Conservation (phyloP, 2,329 filamentous ascomycete genomes). For the Paraphaeosphaeria sporulosa region DNA sequence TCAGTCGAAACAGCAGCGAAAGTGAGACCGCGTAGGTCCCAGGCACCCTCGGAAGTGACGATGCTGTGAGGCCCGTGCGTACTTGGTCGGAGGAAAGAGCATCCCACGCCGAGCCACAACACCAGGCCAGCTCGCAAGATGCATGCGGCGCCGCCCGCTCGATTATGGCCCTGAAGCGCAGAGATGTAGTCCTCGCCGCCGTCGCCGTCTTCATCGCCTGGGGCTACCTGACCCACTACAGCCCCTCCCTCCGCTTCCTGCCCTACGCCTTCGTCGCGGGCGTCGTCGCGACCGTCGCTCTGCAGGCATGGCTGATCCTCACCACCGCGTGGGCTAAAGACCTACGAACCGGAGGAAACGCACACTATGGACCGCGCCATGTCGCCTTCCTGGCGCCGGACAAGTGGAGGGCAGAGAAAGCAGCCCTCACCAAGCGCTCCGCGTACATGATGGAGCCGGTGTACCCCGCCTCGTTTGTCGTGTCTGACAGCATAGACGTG, state of each 20-base stretch:
- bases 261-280: slow-evolving; percentile 85
- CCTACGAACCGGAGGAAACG: slow-evolving; percentile 50
- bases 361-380: slow-evolving; percentile 51
- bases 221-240: slow-evolving; percentile 84
- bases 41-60: not conserved
- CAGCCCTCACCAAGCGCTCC: slow-evolving; percentile 69
- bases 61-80: slow-evolving; percentile 1
- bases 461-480: slow-evolving; percentile 75
- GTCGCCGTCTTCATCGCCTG: slow-evolving; percentile 82
- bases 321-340: slow-evolving; percentile 62
- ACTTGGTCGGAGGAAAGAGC: slow-evolving; percentile 8
- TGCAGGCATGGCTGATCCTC: slow-evolving; percentile 66
- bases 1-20: no score
- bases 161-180: slow-evolving; percentile 75
- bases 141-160: slow-evolving; percentile 47
- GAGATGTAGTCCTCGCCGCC: slow-evolving; percentile 72
- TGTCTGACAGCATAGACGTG: slow-evolving; percentile 82
- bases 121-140: slow-evolving; percentile 34
- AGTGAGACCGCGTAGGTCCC: not conserved
- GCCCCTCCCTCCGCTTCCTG: slow-evolving; percentile 82
- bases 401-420: slow-evolving; percentile 75
- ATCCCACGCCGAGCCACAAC: slow-evolving; percentile 4
- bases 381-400: slow-evolving; percentile 67
- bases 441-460: slow-evolving; percentile 72
- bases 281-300: slow-evolving; percentile 61